phyloP scores from a whole-genome alignment of 805 yeast species.

The Kodamaea nitidulidarum region DNA sequence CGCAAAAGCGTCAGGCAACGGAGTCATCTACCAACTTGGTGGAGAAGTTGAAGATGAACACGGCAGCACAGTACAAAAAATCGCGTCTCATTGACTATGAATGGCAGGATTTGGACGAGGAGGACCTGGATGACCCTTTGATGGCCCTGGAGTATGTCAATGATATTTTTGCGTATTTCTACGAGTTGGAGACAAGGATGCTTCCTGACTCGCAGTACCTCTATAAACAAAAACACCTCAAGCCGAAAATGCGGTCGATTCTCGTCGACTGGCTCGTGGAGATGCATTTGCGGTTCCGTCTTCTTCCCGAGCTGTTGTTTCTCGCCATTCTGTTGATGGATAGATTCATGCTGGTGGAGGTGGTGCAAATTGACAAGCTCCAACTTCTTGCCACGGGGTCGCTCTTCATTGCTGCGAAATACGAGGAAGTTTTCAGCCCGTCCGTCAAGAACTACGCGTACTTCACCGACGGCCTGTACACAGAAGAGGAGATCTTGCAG shows the following conservation, averaged over 20 bases:
- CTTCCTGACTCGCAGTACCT: constrained; percentile 71
- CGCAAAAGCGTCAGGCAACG: constrained; percentile 53
- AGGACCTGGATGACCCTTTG: constrained; percentile 64
- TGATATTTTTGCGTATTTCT: constrained; percentile 79
- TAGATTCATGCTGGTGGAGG: constrained; percentile 71
- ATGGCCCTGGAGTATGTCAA: constrained; percentile 92
- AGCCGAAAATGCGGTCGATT: constrained; percentile 81
- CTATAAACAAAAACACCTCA: constrained; percentile 57
- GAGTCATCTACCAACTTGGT: constrained; percentile 47
- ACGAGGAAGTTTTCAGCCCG: constrained; percentile 88
- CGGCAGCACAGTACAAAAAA: constrained; percentile 29
- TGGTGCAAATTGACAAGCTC: constrained; percentile 70
- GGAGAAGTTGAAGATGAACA: constrained; percentile 25
- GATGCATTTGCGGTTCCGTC: constrained; percentile 77
- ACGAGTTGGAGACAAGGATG: constrained; percentile 66
- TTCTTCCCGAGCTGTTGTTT: constrained; percentile 81
- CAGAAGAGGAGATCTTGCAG: constrained; percentile 73
- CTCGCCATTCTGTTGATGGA: constrained; percentile 85
- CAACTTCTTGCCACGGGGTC: constrained; percentile 86
- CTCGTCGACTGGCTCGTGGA: constrained; percentile 93
- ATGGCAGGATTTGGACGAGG: constrained; percentile 74
- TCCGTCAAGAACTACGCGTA: constrained; percentile 81
- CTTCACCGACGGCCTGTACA: constrained; percentile 81
- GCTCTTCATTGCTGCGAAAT: constrained; percentile 85
- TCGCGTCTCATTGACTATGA: constrained; percentile 40